Evolutionary conservation across 306 rosid genomes (phyloP).

Genomic region (Vigna unguiculata): DNA sequence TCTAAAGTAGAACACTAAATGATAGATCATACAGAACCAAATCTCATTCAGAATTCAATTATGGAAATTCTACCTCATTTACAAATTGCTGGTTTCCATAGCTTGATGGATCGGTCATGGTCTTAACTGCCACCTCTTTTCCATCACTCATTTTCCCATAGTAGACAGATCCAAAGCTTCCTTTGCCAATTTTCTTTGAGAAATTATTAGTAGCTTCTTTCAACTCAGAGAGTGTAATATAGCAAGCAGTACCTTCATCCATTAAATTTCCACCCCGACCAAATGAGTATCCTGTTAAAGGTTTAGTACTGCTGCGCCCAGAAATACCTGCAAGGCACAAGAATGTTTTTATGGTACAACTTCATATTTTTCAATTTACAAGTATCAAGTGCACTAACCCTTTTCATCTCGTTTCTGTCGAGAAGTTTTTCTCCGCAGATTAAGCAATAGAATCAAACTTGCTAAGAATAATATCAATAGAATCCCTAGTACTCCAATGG

Average conservation of each 20-base stretch:
- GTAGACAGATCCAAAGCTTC: constrained; percentile 96
- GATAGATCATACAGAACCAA: not conserved
- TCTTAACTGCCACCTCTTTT: constrained; percentile 97
- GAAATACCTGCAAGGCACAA: constrained; percentile 64
- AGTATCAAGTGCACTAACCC: constrained; percentile 54
- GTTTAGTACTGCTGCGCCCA: constrained; percentile 62
- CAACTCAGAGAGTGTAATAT: constrained; percentile 71
- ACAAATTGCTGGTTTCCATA: constrained; percentile 86
- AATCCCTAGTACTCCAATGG: constrained; percentile 67
- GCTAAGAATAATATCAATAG: constrained; percentile 59
- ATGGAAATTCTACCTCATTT: constrained; percentile 69
- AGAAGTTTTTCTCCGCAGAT: constrained; percentile 56
- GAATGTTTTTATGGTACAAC: constrained; percentile 41
- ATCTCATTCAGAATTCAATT: constrained; percentile 29
- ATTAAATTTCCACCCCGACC: constrained; percentile 62
- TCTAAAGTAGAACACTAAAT: not conserved
- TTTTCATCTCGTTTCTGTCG: constrained; percentile 54
- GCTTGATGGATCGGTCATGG: constrained; percentile 81
- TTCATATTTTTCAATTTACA: constrained; percentile 1
- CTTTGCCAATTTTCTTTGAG: constrained; percentile 82
- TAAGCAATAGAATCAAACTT: constrained; percentile 60
- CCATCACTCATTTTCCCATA: constrained; percentile 97
- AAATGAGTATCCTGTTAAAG: constrained; percentile 65
- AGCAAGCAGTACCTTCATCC: constrained; percentile 91
- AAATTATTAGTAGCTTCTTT: constrained; percentile 81